phyloP scores from a whole-genome alignment of 257 asterid genomes.

The Solanum virginianum region DNA sequence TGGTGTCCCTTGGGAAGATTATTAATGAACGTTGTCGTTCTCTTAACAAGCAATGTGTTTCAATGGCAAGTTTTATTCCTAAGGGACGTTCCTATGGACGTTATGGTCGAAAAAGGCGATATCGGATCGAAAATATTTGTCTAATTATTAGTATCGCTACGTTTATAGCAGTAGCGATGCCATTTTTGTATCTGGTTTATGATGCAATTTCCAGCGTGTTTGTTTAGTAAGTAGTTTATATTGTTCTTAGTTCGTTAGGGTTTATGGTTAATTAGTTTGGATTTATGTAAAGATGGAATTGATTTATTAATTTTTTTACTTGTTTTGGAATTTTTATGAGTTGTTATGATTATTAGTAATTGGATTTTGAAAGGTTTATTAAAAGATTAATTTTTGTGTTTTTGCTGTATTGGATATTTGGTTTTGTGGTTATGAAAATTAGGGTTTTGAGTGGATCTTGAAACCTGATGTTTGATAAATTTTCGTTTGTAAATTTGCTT shows the following conservation, averaged over 20 bases:
- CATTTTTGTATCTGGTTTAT: not conserved
- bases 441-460: not conserved
- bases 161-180: not conserved
- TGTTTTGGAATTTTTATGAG: not conserved
- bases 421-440: not conserved
- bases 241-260: not conserved
- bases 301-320: not conserved
- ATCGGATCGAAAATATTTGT: not conserved
- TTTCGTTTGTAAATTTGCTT: not conserved
- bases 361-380: not conserved
- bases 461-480: not conserved
- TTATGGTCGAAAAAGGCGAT: not conserved
- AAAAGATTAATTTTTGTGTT: no score
- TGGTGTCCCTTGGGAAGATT: conserved; percentile 30
- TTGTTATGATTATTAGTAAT: not conserved
- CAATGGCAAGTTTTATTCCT: not conserved
- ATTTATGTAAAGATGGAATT: not conserved
- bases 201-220: not conserved
- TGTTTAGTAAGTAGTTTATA: not conserved
- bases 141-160: not conserved
- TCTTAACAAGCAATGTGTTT: not conserved
- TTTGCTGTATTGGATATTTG: not conserved
- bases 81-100: not conserved
- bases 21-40: not conserved
- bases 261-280: not conserved